Evolutionary conservation across 2,329 filamentous ascomycete genomes (phyloP).

Genomic region (Coniochaeta sp.): DNA sequence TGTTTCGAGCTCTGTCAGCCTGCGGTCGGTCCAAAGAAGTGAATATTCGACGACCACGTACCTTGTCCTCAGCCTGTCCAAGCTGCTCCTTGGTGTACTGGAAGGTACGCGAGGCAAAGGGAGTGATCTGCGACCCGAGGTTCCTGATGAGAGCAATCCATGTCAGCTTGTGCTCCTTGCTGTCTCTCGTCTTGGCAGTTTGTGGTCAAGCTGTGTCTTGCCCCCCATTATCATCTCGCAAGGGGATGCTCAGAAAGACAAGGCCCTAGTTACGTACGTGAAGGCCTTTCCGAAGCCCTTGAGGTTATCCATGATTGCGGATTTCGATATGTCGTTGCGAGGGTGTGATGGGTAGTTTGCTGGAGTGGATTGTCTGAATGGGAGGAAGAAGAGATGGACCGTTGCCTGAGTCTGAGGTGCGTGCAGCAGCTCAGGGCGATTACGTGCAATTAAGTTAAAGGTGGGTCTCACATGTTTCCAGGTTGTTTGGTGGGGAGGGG

Average conservation of each 20-base stretch:
- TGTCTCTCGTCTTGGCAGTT: neutral
- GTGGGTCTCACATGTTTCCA: neutral
- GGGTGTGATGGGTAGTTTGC: neutral
- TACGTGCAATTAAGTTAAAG: constrained; percentile 1
- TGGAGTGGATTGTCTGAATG: neutral
- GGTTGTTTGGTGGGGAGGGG: neutral
- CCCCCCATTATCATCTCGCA: too few relatives aligned
- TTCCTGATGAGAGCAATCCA: constrained; percentile 29
- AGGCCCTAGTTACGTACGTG: constrained; percentile 35
- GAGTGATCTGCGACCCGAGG: constrained; percentile 75
- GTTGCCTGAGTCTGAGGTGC: neutral
- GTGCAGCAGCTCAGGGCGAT: neutral
- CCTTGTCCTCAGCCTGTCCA: constrained; percentile 91
- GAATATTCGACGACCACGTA: constrained; percentile 23
- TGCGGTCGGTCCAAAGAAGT: neutral
- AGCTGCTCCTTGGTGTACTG: constrained; percentile 98
- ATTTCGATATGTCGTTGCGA: neutral
- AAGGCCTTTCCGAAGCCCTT: constrained; percentile 50
- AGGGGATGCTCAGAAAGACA: constrained; percentile 3
- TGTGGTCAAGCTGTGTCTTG: too few relatives aligned
- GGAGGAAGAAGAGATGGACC: neutral
- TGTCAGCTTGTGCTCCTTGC: constrained; percentile 12
- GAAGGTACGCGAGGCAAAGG: constrained; percentile 87
- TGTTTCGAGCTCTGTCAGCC: constrained; percentile 3
- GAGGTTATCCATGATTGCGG: constrained; percentile 45